Conservation (phyloP, 768 basidiomycete genomes). For the Nevesoporus exiguus region DNA sequence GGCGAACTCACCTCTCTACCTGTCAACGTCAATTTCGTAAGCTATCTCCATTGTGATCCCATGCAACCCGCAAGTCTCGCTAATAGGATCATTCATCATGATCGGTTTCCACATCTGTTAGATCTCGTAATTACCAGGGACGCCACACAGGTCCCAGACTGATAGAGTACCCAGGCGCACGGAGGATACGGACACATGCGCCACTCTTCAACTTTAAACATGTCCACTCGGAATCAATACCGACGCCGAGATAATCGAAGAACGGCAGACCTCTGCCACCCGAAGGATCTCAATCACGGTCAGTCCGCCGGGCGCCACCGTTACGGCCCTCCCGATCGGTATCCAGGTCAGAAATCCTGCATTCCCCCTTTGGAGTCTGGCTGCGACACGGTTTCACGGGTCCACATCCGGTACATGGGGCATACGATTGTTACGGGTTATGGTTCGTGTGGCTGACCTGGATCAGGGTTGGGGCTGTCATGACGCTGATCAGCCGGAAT, state of each 20-base stretch:
- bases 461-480: conserved; percentile 19
- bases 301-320: conserved; percentile 26
- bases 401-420: conserved; percentile 14
- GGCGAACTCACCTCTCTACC: conserved; percentile 5
- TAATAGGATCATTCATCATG: conserved; percentile 20
- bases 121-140: conserved; percentile 26
- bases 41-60: conserved; percentile 13
- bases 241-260: conserved; percentile 20
- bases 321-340: conserved; percentile 19
- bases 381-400: conserved; percentile 14
- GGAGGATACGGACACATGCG: conserved; percentile 24
- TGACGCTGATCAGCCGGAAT: conserved; percentile 15
- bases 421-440: conserved; percentile 10
- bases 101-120: conserved; percentile 19
- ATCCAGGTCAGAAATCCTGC: conserved; percentile 15
- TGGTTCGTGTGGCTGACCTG: conserved; percentile 8
- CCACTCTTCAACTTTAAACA: conserved; percentile 18
- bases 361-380: conserved; percentile 2
- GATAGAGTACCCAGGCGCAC: conserved; percentile 16
- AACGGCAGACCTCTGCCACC: conserved; percentile 11
- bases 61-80: conserved; percentile 15
- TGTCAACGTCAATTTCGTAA: conserved; percentile 17
- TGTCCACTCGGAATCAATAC: conserved; percentile 24
- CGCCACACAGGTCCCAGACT: conserved; percentile 15
- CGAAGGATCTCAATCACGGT: conserved; percentile 16